Percentiles rank a stretch among this genome's conserved stretches.
Evolutionary conservation across 148 eudicot species (phyloP).

Genomic region (Amaranthus hypochondriacus): DNA sequence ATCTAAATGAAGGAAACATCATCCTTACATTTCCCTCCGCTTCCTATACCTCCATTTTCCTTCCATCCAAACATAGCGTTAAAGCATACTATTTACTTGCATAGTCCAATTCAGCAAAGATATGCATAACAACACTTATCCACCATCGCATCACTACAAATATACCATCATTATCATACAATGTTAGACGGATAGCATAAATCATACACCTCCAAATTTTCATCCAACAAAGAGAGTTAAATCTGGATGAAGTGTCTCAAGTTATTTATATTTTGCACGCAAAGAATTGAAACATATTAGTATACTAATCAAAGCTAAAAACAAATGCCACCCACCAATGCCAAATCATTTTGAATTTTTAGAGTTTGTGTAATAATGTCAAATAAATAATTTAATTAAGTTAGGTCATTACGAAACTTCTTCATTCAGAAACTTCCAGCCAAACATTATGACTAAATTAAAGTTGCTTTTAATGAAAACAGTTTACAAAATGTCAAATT

Average conservation of each 20-base stretch:
- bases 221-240: background rate
- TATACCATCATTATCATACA: background rate
- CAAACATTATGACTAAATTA: background rate
- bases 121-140: too few relatives aligned
- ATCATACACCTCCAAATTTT: background rate
- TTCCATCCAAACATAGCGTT: too few relatives aligned
- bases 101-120: too few relatives aligned
- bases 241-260: background rate
- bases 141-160: too few relatives aligned
- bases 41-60: too few relatives aligned
- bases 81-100: too few relatives aligned
- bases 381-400: background rate
- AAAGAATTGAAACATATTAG: constrained; percentile 22
- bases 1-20: too few relatives aligned
- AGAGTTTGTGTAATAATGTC: too few relatives aligned
- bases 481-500: background rate
- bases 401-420: background rate
- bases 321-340: background rate
- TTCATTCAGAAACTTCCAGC: background rate
- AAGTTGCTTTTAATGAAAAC: background rate
- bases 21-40: too few relatives aligned
- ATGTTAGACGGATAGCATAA: background rate
- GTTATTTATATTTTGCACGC: constrained; percentile 10
- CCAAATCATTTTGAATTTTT: background rate
- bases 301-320: constrained; percentile 2